phyloP scores from a whole-genome alignment of 768 basidiomycete species.

The Lactifluus subvellereus region DNA sequence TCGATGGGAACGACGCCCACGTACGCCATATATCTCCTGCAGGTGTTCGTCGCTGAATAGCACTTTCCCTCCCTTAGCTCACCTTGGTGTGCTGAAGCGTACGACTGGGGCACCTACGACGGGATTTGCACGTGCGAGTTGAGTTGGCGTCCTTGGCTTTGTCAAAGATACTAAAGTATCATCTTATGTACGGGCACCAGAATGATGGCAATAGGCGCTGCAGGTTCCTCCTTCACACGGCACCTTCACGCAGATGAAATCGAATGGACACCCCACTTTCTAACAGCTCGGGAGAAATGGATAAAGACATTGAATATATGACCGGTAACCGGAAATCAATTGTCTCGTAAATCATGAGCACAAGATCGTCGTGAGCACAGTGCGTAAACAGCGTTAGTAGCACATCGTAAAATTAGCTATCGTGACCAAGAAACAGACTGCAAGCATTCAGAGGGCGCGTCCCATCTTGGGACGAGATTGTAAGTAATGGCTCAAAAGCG shows the following conservation, averaged over 20 bases:
- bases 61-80: neutral
- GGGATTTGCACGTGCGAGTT: slow-evolving; percentile 15
- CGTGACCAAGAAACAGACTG: slow-evolving; percentile 17
- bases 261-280: neutral
- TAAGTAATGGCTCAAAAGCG: neutral
- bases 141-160: neutral
- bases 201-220: neutral
- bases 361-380: slow-evolving; percentile 7
- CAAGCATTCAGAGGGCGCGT: neutral
- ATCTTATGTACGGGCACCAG: neutral
- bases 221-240: neutral
- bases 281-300: neutral
- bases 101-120: slow-evolving; percentile 13
- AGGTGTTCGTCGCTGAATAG: neutral
- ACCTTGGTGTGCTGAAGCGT: slow-evolving; percentile 21
- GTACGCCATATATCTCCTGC: slow-evolving; percentile 10
- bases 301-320: neutral
- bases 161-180: neutral
- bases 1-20: slow-evolving; percentile 23
- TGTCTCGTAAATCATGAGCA: neutral
- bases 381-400: slow-evolving; percentile 4
- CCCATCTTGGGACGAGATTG: neutral
- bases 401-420: slow-evolving; percentile 18
- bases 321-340: neutral
- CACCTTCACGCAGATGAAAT: neutral